These are phyloP conservation scores for Bondarzewia mesenterica DNA, from an alignment of 1,284 basidiomycete genomes.

Conservation along the genomic window DNA sequence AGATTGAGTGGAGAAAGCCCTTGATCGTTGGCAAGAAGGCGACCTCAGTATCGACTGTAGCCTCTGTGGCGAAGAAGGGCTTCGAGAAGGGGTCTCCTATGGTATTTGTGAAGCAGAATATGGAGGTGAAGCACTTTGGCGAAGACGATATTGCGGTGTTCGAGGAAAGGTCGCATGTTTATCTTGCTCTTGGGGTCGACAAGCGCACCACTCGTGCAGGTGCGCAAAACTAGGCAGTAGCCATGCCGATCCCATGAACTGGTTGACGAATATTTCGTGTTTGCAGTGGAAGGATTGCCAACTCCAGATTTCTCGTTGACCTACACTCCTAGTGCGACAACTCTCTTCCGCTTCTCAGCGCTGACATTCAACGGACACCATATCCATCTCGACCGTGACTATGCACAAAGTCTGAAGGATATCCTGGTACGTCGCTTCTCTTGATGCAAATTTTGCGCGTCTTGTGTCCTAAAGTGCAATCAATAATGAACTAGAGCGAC, in stretches of 20 bases:
- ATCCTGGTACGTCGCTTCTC: slow-evolving; percentile 44
- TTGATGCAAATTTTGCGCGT: not conserved
- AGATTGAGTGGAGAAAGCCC: slow-evolving; percentile 55
- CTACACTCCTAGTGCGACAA: slow-evolving; percentile 61
- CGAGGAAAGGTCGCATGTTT: slow-evolving; percentile 74
- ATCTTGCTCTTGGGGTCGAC: slow-evolving; percentile 36
- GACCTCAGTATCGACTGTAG: slow-evolving; percentile 41
- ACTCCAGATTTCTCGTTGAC: slow-evolving; percentile 50
- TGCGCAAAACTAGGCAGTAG: slow-evolving; percentile 18
- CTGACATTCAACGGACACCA: slow-evolving; percentile 74
- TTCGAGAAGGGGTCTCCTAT: slow-evolving; percentile 51
- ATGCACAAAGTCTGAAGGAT: slow-evolving; percentile 65
- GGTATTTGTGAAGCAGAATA: slow-evolving; percentile 72
- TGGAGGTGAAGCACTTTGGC: slow-evolving; percentile 38
- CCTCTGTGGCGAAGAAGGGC: slow-evolving; percentile 57
- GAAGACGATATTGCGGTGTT: slow-evolving; percentile 38
- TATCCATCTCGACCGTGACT: slow-evolving; percentile 69
- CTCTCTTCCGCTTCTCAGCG: slow-evolving; percentile 79
- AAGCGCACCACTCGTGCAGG: slow-evolving; percentile 33
- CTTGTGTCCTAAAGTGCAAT: not conserved
- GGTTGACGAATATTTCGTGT: not conserved
- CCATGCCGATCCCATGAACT: not conserved
- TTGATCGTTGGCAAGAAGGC: slow-evolving; percentile 51
- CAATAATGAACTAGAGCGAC: slow-evolving; percentile 40
- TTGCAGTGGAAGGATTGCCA: slow-evolving; percentile 45